Base-by-base conservation (phyloP, 441 rosid genomes). In the Corymbia citriodora region DNA sequence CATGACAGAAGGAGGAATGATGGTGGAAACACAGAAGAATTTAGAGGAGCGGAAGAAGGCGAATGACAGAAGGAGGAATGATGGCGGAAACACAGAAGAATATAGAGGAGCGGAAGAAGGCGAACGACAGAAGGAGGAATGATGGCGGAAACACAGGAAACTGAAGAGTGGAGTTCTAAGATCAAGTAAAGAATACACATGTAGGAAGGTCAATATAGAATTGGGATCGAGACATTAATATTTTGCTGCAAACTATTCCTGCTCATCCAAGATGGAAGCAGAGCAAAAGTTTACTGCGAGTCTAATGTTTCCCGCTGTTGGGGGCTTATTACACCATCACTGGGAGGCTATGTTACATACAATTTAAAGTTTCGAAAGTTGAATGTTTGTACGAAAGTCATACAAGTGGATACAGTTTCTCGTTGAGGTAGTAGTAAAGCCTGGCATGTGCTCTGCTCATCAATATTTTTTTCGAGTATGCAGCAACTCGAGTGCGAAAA, bases 71-170 rank as follows among this genome's bases (percentile, higher is more conserved):
- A 40, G 45, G 45, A 40, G 45, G 45, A 40, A 40, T 40, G 45
- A 40, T 40, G 45, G 6, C 1, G 45, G 45, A 40, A 40, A 40
- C 45, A 40, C 45, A 40, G 96, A 94, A 95, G 90, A 94, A 97
- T 70, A 91, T 94, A 3, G 87, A 91, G 93, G 95, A 94, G 92
- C 94, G 97, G 99, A 97, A 92, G 94, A 94, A 95, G 90, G 96
- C 95, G 70, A 63, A 63, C 15, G 68, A 27, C 63, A 25, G 29
- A 61, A 61, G 16, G 16, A 61, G 68, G 68, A 27, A 29, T 15
- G 17, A 63, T 63, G 70, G 70, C 17, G 4, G 70, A 27, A 29
- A 13, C 13, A 63, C 70, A 63, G 70, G 70, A 63, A 29, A 63
- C 70, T 63, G 70, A 63, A 29, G 70, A 63, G 59, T 55, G 59